Percentiles rank a stretch among this genome's conserved stretches.
These are phyloP conservation scores for Amanita rimosa DNA, from an alignment of 768 basidiomycete genomes.

Conservation along the genomic window DNA sequence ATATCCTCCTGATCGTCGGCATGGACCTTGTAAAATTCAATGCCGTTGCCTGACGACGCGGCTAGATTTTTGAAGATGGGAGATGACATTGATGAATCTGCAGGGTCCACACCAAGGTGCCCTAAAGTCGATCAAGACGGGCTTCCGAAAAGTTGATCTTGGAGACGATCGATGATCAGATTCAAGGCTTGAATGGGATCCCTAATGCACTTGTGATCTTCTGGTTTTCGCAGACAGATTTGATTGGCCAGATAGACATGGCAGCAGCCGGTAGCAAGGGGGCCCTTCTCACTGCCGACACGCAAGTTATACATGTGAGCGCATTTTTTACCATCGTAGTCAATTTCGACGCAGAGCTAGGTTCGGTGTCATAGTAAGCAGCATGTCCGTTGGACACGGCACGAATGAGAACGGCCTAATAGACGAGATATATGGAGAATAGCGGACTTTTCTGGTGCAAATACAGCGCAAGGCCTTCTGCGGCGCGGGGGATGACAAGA, in stretches of 20 bases:
- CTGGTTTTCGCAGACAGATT: constrained; percentile 26
- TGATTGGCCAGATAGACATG: constrained; percentile 30
- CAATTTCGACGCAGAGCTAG: too few species aligned
- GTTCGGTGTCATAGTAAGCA: too few species aligned
- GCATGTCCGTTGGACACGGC: too few species aligned
- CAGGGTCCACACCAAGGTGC: constrained; percentile 73
- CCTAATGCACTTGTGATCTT: constrained; percentile 26
- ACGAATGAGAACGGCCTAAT: too few species aligned
- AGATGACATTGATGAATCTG: constrained; percentile 46
- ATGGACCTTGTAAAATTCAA: constrained; percentile 67
- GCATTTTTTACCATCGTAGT: too few species aligned
- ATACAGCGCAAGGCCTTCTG: too few species aligned
- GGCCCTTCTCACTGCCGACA: background rate
- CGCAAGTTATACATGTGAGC: background rate
- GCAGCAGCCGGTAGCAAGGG: background rate
- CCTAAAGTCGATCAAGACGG: constrained; percentile 61
- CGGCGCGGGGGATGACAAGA: background rate
- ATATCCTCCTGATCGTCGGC: constrained; percentile 49
- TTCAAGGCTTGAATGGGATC: background rate
- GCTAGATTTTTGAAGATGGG: constrained; percentile 54
- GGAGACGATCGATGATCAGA: background rate
- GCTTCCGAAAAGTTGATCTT: constrained; percentile 37
- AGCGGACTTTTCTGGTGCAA: too few species aligned
- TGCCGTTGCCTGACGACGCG: constrained; percentile 16
- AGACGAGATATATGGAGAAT: too few species aligned